These are phyloP conservation scores for Ormosia emarginata DNA, from an alignment of 306 rosid species.

Conservation along the genomic window DNA sequence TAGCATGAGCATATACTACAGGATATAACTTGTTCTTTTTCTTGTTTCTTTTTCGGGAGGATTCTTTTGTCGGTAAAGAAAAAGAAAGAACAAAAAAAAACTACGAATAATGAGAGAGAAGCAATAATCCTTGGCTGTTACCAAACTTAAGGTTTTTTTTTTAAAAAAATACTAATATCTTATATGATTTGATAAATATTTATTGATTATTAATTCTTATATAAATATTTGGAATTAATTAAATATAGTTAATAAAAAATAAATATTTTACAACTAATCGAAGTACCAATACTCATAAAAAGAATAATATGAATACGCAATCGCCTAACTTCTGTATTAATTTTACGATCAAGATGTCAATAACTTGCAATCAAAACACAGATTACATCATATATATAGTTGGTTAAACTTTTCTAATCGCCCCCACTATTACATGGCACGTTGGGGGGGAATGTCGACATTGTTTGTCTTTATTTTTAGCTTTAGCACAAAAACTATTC, in stretches of 20 bases:
- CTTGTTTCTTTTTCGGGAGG: constrained; percentile 16
- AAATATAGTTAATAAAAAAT: not conserved
- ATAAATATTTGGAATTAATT: too few species aligned
- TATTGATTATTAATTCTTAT: too few species aligned
- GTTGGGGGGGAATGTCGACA: not conserved
- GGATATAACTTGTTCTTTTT: not conserved
- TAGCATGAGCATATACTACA: constrained; percentile 15
- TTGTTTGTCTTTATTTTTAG: not conserved
- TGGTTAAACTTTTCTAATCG: not conserved
- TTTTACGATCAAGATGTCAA: not conserved
- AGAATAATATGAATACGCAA: too few species aligned
- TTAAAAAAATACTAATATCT: too few species aligned
- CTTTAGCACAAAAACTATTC: not conserved
- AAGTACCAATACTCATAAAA: too few species aligned
- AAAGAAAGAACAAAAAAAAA: too few species aligned
- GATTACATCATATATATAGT: not conserved
- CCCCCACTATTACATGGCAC: not conserved
- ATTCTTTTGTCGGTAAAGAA: not conserved
- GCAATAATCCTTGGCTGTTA: too few species aligned
- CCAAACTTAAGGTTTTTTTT: too few species aligned
- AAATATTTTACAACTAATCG: too few species aligned
- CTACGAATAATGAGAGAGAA: too few species aligned
- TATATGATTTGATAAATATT: too few species aligned
- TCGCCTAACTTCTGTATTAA: too few species aligned
- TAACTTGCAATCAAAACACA: not conserved